Evolutionary conservation across 345 rosid genomes (phyloP).

Genomic region (Lumnitzera racemosa): DNA sequence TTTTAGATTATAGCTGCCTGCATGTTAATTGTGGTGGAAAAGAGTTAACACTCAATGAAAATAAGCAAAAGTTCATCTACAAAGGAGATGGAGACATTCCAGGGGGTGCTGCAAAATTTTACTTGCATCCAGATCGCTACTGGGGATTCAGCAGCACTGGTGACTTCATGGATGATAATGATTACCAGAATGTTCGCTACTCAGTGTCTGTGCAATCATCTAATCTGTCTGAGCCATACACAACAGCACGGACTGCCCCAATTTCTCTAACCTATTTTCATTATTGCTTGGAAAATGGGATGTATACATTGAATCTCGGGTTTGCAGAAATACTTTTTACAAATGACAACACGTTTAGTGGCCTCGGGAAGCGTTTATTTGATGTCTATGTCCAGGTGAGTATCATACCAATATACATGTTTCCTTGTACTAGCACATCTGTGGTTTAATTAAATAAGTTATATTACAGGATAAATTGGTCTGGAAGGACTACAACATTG

Average conservation of each 20-base stretch:
- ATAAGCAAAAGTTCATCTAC: slow-evolving; percentile 16
- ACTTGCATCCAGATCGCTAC: slow-evolving; percentile 6
- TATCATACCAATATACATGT: background rate
- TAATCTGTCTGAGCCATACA: slow-evolving; percentile 19
- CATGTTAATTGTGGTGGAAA: slow-evolving; percentile 46
- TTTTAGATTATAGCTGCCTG: slow-evolving; percentile 21
- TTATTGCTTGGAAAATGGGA: slow-evolving; percentile 46
- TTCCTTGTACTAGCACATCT: background rate
- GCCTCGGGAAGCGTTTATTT: slow-evolving; percentile 42
- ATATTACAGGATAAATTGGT: slow-evolving; percentile 22
- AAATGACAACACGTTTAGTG: slow-evolving; percentile 24
- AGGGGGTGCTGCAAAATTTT: slow-evolving; percentile 29
- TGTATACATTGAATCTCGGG: slow-evolving; percentile 40
- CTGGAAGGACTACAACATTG: slow-evolving; percentile 23
- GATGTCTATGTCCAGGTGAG: slow-evolving; percentile 48
- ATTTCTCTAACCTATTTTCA: slow-evolving; percentile 37
- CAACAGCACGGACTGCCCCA: slow-evolving; percentile 44
- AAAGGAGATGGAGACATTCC: slow-evolving; percentile 26
- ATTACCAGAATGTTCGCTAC: slow-evolving; percentile 6
- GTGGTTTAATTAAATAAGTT: background rate
- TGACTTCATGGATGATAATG: slow-evolving; percentile 34
- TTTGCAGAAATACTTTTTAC: slow-evolving; percentile 45
- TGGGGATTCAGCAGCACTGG: slow-evolving; percentile 62
- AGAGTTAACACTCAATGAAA: slow-evolving; percentile 7
- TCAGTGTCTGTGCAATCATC: slow-evolving; percentile 9